Evolutionary conservation across 345 rosid species (phyloP).

Genomic region (Gossypioides kirkii): DNA sequence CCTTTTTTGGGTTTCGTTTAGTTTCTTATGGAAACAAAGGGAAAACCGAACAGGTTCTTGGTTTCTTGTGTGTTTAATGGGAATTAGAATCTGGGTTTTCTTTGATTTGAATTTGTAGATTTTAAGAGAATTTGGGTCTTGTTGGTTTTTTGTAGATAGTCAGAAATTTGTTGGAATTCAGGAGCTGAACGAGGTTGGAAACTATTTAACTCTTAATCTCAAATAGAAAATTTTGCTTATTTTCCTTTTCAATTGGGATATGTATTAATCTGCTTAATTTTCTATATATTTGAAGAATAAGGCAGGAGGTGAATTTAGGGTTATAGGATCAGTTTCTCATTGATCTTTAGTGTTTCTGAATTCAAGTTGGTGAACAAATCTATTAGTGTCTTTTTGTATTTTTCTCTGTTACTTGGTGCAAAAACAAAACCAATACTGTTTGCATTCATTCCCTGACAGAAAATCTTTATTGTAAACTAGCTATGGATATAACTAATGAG

Average conservation of each 20-base stretch:
- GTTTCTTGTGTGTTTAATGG: background rate
- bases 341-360: background rate
- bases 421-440: background rate
- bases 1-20: background rate
- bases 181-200: background rate
- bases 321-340: background rate
- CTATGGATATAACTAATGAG: constrained; percentile 90
- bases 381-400: background rate
- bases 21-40: background rate
- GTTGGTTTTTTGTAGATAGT: background rate
- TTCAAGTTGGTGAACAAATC: background rate
- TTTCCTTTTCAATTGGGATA: too few species aligned
- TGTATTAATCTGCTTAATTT: background rate
- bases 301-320: background rate
- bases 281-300: background rate
- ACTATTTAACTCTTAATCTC: background rate
- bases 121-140: background rate
- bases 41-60: too few species aligned
- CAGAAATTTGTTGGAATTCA: background rate
- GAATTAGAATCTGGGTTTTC: background rate
- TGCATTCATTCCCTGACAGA: background rate
- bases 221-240: background rate
- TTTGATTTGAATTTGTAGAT: background rate
- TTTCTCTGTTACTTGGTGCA: background rate
- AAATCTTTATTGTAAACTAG: background rate